These are phyloP conservation scores for Trypanosoma avium DNA, from an alignment of 208 protist species.

Conservation along the genomic window DNA sequence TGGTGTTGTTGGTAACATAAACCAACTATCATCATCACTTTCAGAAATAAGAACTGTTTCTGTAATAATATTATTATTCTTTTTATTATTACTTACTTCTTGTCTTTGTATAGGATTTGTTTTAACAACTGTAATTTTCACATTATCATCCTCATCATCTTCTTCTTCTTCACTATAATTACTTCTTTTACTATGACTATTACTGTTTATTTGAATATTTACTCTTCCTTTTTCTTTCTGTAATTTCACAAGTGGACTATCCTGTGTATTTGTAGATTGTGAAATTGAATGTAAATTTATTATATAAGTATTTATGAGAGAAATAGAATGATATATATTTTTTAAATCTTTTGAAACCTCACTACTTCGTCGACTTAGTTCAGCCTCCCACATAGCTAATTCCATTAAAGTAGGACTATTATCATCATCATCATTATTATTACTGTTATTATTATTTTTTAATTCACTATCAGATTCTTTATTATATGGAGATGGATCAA, in stretches of 20 bases:
- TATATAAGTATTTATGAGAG: background rate
- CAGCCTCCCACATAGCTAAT: background rate
- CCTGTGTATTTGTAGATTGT: too few relatives aligned
- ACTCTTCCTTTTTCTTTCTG: background rate
- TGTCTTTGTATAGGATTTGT: too few relatives aligned
- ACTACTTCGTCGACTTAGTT: background rate
- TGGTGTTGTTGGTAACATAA: background rate
- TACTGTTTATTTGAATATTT: too few relatives aligned
- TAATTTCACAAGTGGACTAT: background rate
- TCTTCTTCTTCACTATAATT: too few relatives aligned
- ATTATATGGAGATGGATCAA: background rate
- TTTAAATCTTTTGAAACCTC: background rate
- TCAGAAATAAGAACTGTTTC: background rate
- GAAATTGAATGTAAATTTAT: too few relatives aligned
- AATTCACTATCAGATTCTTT: background rate
- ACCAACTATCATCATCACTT: slow-evolving; percentile 6
- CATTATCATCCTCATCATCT: too few relatives aligned
- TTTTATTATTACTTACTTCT: too few relatives aligned
- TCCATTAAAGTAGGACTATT: slow-evolving; percentile 14
- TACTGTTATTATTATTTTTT: background rate
- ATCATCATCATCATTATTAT: background rate
- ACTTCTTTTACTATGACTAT: too few relatives aligned
- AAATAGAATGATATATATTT: background rate
- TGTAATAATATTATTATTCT: background rate
- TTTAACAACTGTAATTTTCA: too few relatives aligned